Percentiles rank a stretch among this genome's conserved stretches.
phyloP scores from a whole-genome alignment of 2,329 filamentous ascomycete species.

The Bipolaris sorokiniana region DNA sequence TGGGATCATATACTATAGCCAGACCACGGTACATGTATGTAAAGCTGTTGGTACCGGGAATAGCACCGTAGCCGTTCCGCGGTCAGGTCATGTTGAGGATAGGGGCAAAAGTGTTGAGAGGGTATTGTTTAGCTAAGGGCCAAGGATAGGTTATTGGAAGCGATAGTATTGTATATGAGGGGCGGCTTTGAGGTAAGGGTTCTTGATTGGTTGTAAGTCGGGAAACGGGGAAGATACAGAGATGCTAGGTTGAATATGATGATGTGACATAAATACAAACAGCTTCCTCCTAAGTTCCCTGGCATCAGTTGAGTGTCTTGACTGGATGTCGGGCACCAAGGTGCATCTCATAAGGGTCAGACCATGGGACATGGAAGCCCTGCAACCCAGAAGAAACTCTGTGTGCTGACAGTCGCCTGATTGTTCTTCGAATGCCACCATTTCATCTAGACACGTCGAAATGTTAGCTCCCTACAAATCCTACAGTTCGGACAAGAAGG shows the following conservation, averaged over 20 bases:
- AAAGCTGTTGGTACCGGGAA: neutral
- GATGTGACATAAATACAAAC: no score
- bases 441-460: neutral
- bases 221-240: no score
- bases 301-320: no score
- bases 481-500: neutral
- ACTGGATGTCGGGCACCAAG: neutral
- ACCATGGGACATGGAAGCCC: neutral
- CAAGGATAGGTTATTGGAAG: neutral
- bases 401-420: neutral
- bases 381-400: neutral
- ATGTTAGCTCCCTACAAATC: neutral
- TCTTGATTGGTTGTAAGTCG: no score
- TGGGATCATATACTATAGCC: no score
- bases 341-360: no score
- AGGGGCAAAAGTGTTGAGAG: neutral
- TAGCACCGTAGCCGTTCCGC: neutral
- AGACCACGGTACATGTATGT: no score
- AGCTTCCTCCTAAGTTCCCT: neutral
- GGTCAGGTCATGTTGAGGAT: neutral
- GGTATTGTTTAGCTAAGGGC: neutral
- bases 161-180: no score
- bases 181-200: no score
- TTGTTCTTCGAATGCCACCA: no score
- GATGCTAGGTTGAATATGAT: neutral